Evolutionary conservation across 129 eudicot species (phyloP), one percentile per base, ranked within the genome.

Genomic region (Arctium minus): DNA sequence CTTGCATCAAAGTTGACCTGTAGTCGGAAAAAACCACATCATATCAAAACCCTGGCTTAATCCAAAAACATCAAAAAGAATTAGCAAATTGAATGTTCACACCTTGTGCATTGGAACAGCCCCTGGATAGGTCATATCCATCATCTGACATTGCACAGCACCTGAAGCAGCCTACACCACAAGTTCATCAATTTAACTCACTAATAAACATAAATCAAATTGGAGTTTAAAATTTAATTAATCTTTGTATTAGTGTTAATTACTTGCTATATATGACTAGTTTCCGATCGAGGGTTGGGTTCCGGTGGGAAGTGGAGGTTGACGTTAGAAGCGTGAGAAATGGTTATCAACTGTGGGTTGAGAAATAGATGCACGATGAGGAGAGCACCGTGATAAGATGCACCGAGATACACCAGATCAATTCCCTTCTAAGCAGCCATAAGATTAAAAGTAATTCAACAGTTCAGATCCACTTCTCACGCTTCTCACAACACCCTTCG

Each of bases 51-150:
- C n/a, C 40, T 31, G 4, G 0, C 38, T 69, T 46, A 7, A 6
- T 12, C 37, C 9, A 9, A 2, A 53, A 46, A 36, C 29, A 71
- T 35, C 27, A 39, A 73, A 82, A 81, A 81, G 53, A 4, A 68
- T 12, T 70, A 73, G 36, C 74, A 32, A 36, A 73, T 48, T 40
- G 7, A 13, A 65, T 8, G 3, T 74, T 46, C 0, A 92, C 98
- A 92, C 98, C 92, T 93, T 96, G 89, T 96, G 99, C 95, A 96
- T 96, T 0, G 99, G 99, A 85, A 96, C 99, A 7, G 80, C 82
- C 70, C 98, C 98, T 12, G 98, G 99, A 80, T 88, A 83, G 40
- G 94, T 88, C 93, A 89, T 89, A 75, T 96, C 97, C 92, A 96
- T 87, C 94, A 96, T 86, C 87, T 96, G 99, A 73, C 99, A 96